Base-by-base conservation (phyloP, 441 rosid species). In the Pelargonium citronellum region DNA sequence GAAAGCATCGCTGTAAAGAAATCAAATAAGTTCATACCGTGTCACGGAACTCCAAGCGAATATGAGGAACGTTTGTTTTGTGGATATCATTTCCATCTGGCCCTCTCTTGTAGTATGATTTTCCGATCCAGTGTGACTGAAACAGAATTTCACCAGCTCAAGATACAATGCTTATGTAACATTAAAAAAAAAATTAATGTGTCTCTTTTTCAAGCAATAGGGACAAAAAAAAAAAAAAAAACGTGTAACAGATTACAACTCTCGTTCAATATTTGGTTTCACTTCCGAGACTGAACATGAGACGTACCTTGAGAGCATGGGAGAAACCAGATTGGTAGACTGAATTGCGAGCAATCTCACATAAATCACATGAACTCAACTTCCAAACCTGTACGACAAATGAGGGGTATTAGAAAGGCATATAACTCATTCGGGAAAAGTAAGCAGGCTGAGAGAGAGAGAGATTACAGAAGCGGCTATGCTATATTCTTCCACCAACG, bases 241-340 rank as follows among this genome's bases (percentile, higher is more conserved):
- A 10, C 0, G 12, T 5, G 41, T 1, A 37, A 37, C 0, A 6
- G 41, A 37, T 37, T 1, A 37, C 41, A 0, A 37, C 41, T 37
- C 41, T 37, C 1, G 41, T 37, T 37, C 41, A 37, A 37, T 5
- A 37, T 1, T 37, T 37, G 41, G 41, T 37, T 37, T 5, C 43
- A 39, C 43, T 39, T 55, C 8, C 20, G 41, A 67, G 46, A 15
- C 11, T 39, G 12, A 27, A 64, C 10, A 66, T 58, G 11, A 11
- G 2, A 5, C 64, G 49, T 46, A 92, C 99, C 98, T 95, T 95
- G 66, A 91, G 79, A 74, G 95, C 99, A 85, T 95, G 97, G 5
- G 98, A 95, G 84, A 95, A 95, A 79, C 99, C 98, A 44, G 99
- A 95, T 79, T 95, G 98, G 76, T 82, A 88, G 62, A 95, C 99